phyloP scores from a whole-genome alignment of 2,329 filamentous ascomycete species.

The Pseudogymnoascus sp. region DNA sequence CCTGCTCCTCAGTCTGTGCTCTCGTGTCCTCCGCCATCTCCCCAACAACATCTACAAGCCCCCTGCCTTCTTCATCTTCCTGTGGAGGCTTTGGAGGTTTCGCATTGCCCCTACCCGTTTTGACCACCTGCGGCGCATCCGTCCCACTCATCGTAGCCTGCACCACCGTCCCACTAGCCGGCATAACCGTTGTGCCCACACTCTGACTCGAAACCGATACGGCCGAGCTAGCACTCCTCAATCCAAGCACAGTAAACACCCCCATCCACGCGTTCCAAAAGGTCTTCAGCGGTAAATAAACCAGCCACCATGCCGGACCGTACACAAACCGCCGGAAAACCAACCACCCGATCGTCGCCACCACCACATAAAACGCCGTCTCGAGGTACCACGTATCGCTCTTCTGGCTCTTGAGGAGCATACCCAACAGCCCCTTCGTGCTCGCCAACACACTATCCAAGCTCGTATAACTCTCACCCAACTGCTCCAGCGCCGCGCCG shows the following conservation, averaged over 20 bases:
- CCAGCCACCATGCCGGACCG: conserved; percentile 81
- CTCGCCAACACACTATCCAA: conserved; percentile 69
- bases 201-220: conserved; percentile 17
- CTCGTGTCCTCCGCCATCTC: conserved; percentile 40
- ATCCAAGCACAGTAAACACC: conserved; percentile 44
- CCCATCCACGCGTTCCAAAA: conserved; percentile 50
- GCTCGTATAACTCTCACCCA: conserved; percentile 72
- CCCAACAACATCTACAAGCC: conserved; percentile 45
- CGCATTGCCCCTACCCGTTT: conserved; percentile 16
- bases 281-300: conserved; percentile 72
- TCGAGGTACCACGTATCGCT: conserved; percentile 97
- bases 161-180: conserved; percentile 7
- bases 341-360: conserved; percentile 73
- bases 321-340: conserved; percentile 77
- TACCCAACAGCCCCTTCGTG: conserved; percentile 66
- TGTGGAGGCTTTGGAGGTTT: conserved; percentile 34
- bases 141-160: conserved; percentile 14
- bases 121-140: conserved; percentile 20
- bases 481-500: conserved; percentile 68
- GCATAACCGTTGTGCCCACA: not conserved
- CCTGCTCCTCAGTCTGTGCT: conserved; percentile 12
- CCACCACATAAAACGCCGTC: conserved; percentile 74
- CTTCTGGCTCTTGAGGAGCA: conserved; percentile 79
- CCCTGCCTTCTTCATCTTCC: conserved; percentile 33
- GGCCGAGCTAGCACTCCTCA: conserved; percentile 24